Evolutionary conservation across 129 eudicot genomes (phyloP), one percentile per base, ranked within the genome.

Genomic region (Tagetes patula): DNA sequence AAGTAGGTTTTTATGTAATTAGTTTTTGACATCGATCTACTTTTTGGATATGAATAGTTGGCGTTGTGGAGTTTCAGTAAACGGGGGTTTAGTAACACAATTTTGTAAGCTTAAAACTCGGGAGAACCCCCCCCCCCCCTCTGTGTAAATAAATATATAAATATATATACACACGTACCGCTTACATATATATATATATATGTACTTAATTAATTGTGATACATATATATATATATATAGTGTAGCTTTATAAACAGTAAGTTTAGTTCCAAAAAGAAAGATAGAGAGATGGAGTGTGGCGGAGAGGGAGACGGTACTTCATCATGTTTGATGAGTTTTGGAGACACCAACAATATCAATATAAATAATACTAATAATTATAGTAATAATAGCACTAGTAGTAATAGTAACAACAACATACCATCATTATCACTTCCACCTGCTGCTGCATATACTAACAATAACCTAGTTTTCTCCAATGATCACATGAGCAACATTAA

Each of bases 81-180:
- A 87, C 82, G 78, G 87, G 81, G 80, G 27, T 20, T 75, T 80
- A 85, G 79, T 73, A 75, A 73, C 70, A 39, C 56, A 53, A 77
- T 72, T 62, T 61, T 66, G 92, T 80, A 74, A 80, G 96, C 98
- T 75, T 81, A 81, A 93, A 87, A 74, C 90, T 81, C 98, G 98
- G 98, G 98, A 80, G 98, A 55, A 70, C 64, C 72, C 80, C 43
- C 65, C 66, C 69, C 3, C 61, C 33, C 73, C 34, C 48, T 49
- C 66, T 53, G 59, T 62, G 36, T 64, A 7, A 0, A 59, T 43
- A 14, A 5, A 58, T 43, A 55, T 6, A 67, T 33, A 67, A 10
- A 68, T 33, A 76, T 2, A 73, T 1, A 62, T 4, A 67, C 6
- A 45, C 2, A 73, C 77, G 27, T 1, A n/a, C 3, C 27, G 27